Evolutionary conservation across 257 asterid genomes (phyloP), one percentile per base, ranked within the genome.

Genomic region (Rhazya stricta): DNA sequence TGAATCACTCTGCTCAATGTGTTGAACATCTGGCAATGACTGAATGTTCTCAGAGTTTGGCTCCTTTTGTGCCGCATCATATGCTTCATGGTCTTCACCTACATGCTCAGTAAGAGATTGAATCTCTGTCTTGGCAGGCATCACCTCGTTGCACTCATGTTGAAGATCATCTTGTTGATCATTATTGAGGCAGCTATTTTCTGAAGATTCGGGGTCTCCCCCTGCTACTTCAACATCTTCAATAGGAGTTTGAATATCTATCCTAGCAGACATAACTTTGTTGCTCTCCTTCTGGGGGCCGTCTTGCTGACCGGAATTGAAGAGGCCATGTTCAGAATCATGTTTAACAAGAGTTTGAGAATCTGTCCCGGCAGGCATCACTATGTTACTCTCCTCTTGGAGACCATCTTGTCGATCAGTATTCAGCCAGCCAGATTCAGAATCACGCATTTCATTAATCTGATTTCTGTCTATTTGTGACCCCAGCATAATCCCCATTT

Each of bases 391-490:
- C 41, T 73, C 74, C 69, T 13, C 67, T 71, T 71, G 65, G 45
- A 9, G 42, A 32, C 48, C 78, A 71, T 60, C 77, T 57, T 65
- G 78, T 27, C 29, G 21, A 65, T 46, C 79, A 77, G 63, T 71
- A 78, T 30, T 66, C 63, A 73, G 83, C 74, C 18, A 37, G 48
- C 50, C 71, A 66, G 19, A 5, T 25, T 66, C 71, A 66, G 71
- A 37, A 9, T 67, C 79, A 57, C 48, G 71, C 74, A 34, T 9
- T 80, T 88, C 84, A 37, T 81, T 67, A 34, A 56, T 73, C 77
- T 79, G 82, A 77, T 72, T 58, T 65, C 71, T 50, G 50, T 80
- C 81, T 43, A 79, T 72, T 62, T 74, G 85, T 75, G 36, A 82
- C 75, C 58, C 81, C 13, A 19, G 12, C 56, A 62, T 25, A 61